Percentiles rank a stretch among this genome's conserved stretches.
Evolutionary conservation across 805 yeast genomes (phyloP).

Genomic region (Lipomyces yamanashiensis): DNA sequence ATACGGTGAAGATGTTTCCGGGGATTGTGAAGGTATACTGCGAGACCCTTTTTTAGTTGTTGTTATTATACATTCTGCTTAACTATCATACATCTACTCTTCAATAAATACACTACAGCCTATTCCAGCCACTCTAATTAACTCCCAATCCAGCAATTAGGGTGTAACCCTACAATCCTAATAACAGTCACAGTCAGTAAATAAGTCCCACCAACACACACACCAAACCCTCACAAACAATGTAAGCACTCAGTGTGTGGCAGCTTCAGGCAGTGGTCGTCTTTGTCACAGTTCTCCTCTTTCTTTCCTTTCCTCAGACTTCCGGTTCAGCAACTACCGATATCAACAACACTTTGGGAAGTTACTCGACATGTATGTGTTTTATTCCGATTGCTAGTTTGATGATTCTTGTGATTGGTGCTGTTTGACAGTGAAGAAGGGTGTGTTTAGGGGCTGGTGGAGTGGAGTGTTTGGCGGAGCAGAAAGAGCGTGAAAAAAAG

Average conservation of each 20-base stretch:
- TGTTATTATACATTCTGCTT: background rate
- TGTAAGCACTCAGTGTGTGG: slow-evolving; percentile 12
- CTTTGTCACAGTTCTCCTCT: background rate
- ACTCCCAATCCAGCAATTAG: background rate
- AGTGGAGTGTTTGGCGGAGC: background rate
- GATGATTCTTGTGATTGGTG: background rate
- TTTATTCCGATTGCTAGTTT: background rate
- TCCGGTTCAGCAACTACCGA: slow-evolving; percentile 11
- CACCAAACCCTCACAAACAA: slow-evolving; percentile 4
- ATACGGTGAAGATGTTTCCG: background rate
- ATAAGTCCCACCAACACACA: slow-evolving; percentile 2
- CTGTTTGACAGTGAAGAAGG: background rate
- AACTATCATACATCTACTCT: background rate
- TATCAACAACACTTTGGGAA: slow-evolving; percentile 5
- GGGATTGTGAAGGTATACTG: slow-evolving; percentile 8
- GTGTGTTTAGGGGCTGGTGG: background rate
- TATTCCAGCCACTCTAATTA: background rate
- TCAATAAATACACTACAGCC: background rate
- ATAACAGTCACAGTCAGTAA: slow-evolving; percentile 8
- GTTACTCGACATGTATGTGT: slow-evolving; percentile 21
- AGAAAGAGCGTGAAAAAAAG: background rate
- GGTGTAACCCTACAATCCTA: slow-evolving; percentile 9
- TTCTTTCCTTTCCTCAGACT: slow-evolving; percentile 14
- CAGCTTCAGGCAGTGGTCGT: background rate
- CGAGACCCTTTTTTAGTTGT: slow-evolving; percentile 4